phyloP scores from a whole-genome alignment of 305 asterid genomes.

The Ilex paraguariensis region DNA sequence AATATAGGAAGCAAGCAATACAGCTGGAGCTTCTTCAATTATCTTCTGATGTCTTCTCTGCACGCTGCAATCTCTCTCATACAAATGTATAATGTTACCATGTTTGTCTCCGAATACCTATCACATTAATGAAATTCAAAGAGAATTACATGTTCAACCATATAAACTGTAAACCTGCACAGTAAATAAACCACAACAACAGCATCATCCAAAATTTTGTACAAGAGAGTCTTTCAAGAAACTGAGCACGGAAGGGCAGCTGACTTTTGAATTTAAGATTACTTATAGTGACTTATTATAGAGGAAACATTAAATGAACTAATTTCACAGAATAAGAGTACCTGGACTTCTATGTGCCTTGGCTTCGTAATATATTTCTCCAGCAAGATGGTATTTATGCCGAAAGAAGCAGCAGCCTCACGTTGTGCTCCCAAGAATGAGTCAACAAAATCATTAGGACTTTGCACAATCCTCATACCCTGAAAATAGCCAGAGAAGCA shows the following conservation, averaged over 20 bases:
- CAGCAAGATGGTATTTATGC: constrained; percentile 73
- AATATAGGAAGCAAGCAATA: constrained; percentile 31
- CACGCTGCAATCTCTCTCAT: constrained; percentile 97
- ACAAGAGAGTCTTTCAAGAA: too few relatives aligned
- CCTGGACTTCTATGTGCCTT: constrained; percentile 98
- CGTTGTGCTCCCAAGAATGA: constrained; percentile 94
- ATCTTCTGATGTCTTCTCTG: constrained; percentile 99
- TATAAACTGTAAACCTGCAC: too few relatives aligned
- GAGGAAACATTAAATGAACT: constrained; percentile 9
- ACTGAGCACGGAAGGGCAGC: too few relatives aligned
- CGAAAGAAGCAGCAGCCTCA: constrained; percentile 99
- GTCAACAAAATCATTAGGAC: constrained; percentile 71
- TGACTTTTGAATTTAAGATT: too few relatives aligned
- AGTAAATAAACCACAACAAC: too few relatives aligned
- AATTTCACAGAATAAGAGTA: constrained; percentile 25
- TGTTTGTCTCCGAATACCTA: constrained; percentile 92
- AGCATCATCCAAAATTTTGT: too few relatives aligned
- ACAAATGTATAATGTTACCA: constrained; percentile 80
- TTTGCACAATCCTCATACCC: constrained; percentile 97
- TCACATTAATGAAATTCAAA: constrained; percentile 18
- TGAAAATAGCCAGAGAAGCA: constrained; percentile 23
- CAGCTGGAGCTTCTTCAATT: constrained; percentile 99
- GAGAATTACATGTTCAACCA: constrained; percentile 5
- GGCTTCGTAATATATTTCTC: constrained; percentile 95
- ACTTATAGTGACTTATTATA: background rate